These are phyloP conservation scores for Apiospora arundinis DNA, from an alignment of 2,329 filamentous ascomycete species.

Conservation along the genomic window DNA sequence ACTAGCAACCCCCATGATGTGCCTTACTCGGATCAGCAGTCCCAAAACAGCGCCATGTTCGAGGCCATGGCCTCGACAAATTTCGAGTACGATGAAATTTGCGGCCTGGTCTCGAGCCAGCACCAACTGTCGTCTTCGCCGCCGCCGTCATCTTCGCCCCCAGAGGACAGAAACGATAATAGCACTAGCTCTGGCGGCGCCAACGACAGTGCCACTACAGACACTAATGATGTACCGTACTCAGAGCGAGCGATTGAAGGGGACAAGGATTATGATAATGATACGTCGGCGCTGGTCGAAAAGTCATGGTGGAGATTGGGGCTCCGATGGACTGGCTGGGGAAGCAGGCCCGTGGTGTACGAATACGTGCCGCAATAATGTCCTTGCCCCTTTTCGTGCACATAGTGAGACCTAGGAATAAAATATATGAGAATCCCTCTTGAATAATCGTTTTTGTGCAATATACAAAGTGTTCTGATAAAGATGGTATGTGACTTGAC, in stretches of 20 bases:
- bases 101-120: neutral
- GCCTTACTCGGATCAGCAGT: neutral
- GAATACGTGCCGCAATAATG: neutral
- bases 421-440: too few relatives aligned
- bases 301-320: neutral
- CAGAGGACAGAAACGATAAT: too few relatives aligned
- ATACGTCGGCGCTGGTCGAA: neutral
- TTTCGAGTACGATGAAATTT: neutral
- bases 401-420: too few relatives aligned
- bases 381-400: too few relatives aligned
- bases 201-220: neutral
- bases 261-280: neutral
- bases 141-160: too few relatives aligned
- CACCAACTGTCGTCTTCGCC: neutral
- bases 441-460: too few relatives aligned
- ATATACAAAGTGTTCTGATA: too few relatives aligned
- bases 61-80: neutral
- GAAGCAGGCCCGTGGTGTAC: neutral
- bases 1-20: neutral
- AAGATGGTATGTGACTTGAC: too few relatives aligned
- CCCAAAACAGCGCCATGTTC: neutral
- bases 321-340: neutral
- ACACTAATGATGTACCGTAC: neutral
- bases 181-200: too few relatives aligned
- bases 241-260: neutral